phyloP scores from a whole-genome alignment of 768 basidiomycete genomes.

The Hysterangium stoloniferum region DNA sequence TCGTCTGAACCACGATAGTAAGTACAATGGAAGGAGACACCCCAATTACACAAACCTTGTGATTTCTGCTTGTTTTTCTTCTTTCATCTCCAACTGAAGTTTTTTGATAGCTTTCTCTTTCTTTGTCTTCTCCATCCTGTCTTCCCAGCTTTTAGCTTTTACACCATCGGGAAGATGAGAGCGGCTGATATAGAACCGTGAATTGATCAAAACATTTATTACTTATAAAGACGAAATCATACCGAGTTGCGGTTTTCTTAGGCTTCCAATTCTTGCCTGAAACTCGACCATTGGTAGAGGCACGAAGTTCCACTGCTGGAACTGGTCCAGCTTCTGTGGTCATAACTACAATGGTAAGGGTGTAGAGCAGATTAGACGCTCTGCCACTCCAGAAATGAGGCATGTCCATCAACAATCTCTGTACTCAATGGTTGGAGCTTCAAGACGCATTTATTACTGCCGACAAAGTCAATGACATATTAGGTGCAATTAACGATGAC shows the following conservation, averaged over 20 bases:
- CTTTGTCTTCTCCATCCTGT: conserved; percentile 61
- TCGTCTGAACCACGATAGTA: conserved; percentile 33
- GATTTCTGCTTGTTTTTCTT: conserved; percentile 66
- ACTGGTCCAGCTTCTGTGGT: not conserved
- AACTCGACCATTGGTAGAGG: conserved; percentile 6
- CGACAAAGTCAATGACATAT: conserved; percentile 37
- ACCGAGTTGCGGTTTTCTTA: conserved; percentile 8
- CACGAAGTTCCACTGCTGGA: not conserved
- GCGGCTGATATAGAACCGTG: conserved; percentile 36
- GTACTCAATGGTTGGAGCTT: conserved; percentile 44
- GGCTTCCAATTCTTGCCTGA: conserved; percentile 9
- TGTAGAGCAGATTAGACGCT: not conserved
- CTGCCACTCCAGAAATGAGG: not conserved
- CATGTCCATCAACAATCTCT: conserved; percentile 7
- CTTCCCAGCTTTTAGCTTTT: conserved; percentile 59
- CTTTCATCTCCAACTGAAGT: conserved; percentile 62
- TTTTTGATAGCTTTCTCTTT: conserved; percentile 65
- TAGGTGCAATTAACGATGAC: conserved; percentile 53
- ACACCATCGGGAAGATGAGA: conserved; percentile 58
- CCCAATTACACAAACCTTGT: conserved; percentile 36
- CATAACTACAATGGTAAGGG: not conserved
- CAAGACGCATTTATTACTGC: conserved; percentile 50
- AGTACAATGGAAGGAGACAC: conserved; percentile 2
- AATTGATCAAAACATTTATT: not conserved
- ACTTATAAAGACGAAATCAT: not conserved